A percentile compares a stretch with the other conserved stretches of the same genome.
Evolutionary conservation across 1,284 basidiomycete species (phyloP).

Genomic region (Ceratobasidium sp.): DNA sequence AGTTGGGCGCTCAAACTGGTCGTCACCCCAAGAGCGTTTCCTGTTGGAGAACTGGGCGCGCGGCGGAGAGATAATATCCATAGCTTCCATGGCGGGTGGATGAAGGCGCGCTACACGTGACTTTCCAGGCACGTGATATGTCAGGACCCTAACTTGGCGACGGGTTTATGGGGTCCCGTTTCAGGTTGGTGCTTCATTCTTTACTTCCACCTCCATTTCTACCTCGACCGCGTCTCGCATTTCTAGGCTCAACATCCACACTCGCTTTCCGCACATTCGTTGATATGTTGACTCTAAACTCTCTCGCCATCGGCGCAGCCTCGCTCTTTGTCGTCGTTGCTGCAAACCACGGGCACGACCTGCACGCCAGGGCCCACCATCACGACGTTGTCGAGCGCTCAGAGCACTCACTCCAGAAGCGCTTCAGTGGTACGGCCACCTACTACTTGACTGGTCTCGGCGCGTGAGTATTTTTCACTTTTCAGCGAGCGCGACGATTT

Average conservation of each 20-base stretch:
- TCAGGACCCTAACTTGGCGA: constrained; percentile 19
- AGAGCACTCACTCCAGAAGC: constrained; percentile 39
- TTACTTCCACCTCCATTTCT: constrained; percentile 1
- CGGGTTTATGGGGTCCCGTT: constrained; percentile 6
- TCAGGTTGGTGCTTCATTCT: constrained; percentile 16
- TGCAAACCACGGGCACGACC: constrained; percentile 28
- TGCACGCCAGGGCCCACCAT: constrained; percentile 9
- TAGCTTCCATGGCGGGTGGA: neutral
- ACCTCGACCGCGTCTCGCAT: constrained; percentile 16
- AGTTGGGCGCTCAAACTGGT: constrained; percentile 30
- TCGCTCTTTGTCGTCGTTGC: constrained; percentile 32
- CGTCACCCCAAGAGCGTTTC: constrained; percentile 34
- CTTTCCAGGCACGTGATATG: constrained; percentile 36
- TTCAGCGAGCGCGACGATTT: neutral
- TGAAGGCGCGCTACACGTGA: neutral
- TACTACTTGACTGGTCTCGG: constrained; percentile 41
- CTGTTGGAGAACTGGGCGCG: constrained; percentile 13
- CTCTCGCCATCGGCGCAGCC: constrained; percentile 35
- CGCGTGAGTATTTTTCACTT: constrained; percentile 25
- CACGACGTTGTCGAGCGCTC: constrained; percentile 15
- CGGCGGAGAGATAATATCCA: constrained; percentile 37
- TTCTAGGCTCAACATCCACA: constrained; percentile 21
- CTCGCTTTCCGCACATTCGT: constrained; percentile 27
- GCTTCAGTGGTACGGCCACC: constrained; percentile 40
- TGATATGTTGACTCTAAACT: constrained; percentile 19